Evolutionary conservation across 139 green algal species (phyloP).

Genomic region (Picochlorum sp.): DNA sequence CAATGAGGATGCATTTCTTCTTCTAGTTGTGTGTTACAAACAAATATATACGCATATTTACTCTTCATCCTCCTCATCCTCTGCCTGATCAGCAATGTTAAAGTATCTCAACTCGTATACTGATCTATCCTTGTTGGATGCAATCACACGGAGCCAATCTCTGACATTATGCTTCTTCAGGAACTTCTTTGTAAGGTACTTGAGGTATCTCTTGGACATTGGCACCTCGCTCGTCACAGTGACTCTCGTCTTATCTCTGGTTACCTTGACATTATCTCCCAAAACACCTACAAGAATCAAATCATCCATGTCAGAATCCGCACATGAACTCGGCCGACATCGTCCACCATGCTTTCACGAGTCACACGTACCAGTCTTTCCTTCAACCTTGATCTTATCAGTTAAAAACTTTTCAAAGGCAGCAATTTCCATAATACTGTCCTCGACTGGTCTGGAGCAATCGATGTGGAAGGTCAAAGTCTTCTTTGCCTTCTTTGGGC

Average conservation of each 20-base stretch:
- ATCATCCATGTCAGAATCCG: slow-evolving; percentile 21
- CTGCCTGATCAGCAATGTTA: slow-evolving; percentile 91
- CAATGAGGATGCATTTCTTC: background rate
- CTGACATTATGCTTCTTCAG: slow-evolving; percentile 99
- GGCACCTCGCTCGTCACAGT: slow-evolving; percentile 68
- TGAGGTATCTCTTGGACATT: slow-evolving; percentile 90
- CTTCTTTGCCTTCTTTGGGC: slow-evolving; percentile 66
- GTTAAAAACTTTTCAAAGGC: slow-evolving; percentile 97
- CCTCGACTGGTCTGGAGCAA: slow-evolving; percentile 83
- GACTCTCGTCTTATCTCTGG: slow-evolving; percentile 86
- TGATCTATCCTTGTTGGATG: slow-evolving; percentile 93
- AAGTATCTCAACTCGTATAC: slow-evolving; percentile 99
- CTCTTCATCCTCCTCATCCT: slow-evolving; percentile 77
- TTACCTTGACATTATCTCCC: slow-evolving; percentile 73
- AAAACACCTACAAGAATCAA: slow-evolving; percentile 47
- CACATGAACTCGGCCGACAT: background rate
- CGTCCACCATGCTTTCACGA: slow-evolving; percentile 9
- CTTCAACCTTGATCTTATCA: slow-evolving; percentile 95
- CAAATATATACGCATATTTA: slow-evolving; percentile 9
- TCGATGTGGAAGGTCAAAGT: slow-evolving; percentile 73
- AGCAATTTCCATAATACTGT: slow-evolving; percentile 88
- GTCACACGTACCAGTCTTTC: slow-evolving; percentile 49
- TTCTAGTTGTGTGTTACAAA: background rate
- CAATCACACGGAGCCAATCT: slow-evolving; percentile 97
- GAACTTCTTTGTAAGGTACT: slow-evolving; percentile 99